Percentiles rank a stretch among this genome's conserved stretches.
Conservation (phyloP, 306 rosid genomes). For the Dicorynia guianensis region DNA sequence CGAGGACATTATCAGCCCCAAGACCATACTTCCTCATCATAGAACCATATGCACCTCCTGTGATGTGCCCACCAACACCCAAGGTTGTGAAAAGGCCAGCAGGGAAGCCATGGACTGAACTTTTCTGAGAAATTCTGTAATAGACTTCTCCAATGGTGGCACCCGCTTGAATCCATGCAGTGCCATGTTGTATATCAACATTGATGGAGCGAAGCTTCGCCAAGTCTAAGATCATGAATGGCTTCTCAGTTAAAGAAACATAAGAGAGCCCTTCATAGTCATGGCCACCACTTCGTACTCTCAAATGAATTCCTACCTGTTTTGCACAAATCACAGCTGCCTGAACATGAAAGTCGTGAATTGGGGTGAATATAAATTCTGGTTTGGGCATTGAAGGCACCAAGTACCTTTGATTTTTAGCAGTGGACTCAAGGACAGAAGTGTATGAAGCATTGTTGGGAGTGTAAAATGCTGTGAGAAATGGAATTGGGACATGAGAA, state of each 20-base stretch:
- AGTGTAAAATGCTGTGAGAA: slow-evolving; percentile 55
- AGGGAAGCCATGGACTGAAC: slow-evolving; percentile 63
- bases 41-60: slow-evolving; percentile 82
- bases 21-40: slow-evolving; percentile 75
- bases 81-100: slow-evolving; percentile 69
- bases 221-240: slow-evolving; percentile 50
- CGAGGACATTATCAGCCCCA: slow-evolving; percentile 61
- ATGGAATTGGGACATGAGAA: slow-evolving; percentile 48
- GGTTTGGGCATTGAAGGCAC: slow-evolving; percentile 68
- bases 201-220: slow-evolving; percentile 44
- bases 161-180: slow-evolving; percentile 73
- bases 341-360: not conserved
- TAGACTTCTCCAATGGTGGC: slow-evolving; percentile 73
- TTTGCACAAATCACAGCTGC: not conserved
- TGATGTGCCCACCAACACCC: slow-evolving; percentile 72
- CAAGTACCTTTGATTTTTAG: slow-evolving; percentile 67
- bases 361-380: not conserved
- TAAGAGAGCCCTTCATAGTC: slow-evolving; percentile 65
- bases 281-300: slow-evolving; percentile 47
- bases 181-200: slow-evolving; percentile 45
- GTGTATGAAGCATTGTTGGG: slow-evolving; percentile 52
- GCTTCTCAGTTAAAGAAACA: slow-evolving; percentile 49
- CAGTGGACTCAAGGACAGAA: slow-evolving; percentile 67
- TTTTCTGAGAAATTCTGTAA: slow-evolving; percentile 58
- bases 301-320: not conserved